Percentiles rank a stretch among this genome's conserved stretches.
These are phyloP conservation scores for Solanum megistacrolobum DNA, from an alignment of 257 asterid species.

Conservation along the genomic window DNA sequence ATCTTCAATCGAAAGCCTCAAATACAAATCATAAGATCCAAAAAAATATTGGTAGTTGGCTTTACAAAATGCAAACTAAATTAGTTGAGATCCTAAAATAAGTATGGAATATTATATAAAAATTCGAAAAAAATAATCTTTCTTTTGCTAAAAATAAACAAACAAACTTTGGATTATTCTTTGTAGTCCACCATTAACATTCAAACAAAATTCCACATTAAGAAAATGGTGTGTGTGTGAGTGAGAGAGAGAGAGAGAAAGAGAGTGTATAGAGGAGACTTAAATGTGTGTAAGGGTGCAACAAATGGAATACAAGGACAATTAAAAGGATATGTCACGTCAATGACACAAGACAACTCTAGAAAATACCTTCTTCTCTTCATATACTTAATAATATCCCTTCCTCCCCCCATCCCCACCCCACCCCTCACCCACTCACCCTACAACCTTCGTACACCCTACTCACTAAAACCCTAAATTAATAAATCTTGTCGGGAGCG, in stretches of 20 bases:
- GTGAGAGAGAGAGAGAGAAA: not conserved
- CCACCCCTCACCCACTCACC: not conserved
- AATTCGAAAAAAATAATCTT: not conserved
- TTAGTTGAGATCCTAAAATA: not conserved
- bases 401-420: not conserved
- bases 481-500: not conserved
- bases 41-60: not conserved
- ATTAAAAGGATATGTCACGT: not conserved
- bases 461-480: not conserved
- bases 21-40: not conserved
- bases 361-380: not conserved
- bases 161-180: not conserved
- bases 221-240: not conserved
- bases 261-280: not conserved
- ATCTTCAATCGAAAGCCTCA: not conserved
- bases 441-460: not conserved
- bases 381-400: not conserved
- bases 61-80: not conserved
- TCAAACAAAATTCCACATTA: not conserved
- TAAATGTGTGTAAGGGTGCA: constrained; percentile 1
- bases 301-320: constrained; percentile 2
- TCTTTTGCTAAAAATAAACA: not conserved
- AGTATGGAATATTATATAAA: not conserved
- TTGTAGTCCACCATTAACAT: not conserved
- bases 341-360: constrained; percentile 1